Conservation (phyloP, 225 moss, liverwort and hornwort species). For the Ulota crispa region DNA sequence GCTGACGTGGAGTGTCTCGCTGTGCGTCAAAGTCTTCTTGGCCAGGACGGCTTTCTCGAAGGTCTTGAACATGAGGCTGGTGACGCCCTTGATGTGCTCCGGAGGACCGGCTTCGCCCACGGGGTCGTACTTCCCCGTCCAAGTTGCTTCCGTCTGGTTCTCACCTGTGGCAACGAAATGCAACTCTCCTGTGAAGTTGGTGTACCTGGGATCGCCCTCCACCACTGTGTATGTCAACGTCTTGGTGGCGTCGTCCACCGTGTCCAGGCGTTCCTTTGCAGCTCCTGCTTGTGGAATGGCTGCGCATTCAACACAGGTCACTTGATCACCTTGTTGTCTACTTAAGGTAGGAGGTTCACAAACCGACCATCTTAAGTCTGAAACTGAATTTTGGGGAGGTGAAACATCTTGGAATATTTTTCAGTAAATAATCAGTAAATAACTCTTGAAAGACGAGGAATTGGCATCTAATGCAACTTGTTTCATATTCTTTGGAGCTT, state of each 20-base stretch:
- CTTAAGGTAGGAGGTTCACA: too few relatives aligned
- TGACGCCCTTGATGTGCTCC: constrained; percentile 28
- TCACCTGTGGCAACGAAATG: background rate
- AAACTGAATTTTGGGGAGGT: too few relatives aligned
- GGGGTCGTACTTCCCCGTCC: constrained; percentile 32
- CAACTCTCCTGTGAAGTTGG: constrained; percentile 19
- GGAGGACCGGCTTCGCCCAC: constrained; percentile 17
- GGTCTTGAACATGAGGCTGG: constrained; percentile 22
- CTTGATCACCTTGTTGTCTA: too few relatives aligned
- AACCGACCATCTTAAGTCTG: too few relatives aligned
- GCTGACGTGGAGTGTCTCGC: background rate
- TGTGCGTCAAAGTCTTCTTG: constrained; percentile 24
- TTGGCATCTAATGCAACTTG: too few relatives aligned
- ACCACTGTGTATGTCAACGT: constrained; percentile 27
- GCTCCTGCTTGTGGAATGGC: constrained; percentile 29
- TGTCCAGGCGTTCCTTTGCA: constrained; percentile 36
- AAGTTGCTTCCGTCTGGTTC: constrained; percentile 23
- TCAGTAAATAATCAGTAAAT: too few relatives aligned
- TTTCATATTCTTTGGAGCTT: too few relatives aligned
- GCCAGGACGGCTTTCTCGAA: constrained; percentile 16
- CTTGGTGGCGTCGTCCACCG: constrained; percentile 26
- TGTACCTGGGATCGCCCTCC: constrained; percentile 33
- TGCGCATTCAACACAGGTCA: background rate
- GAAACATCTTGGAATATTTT: too few relatives aligned
- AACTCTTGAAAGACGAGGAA: too few relatives aligned